A percentile compares a stretch with the other conserved stretches of the same genome.
These are phyloP conservation scores for Xenoacremonium recifei DNA, from an alignment of 2,329 filamentous ascomycete genomes.

Conservation along the genomic window DNA sequence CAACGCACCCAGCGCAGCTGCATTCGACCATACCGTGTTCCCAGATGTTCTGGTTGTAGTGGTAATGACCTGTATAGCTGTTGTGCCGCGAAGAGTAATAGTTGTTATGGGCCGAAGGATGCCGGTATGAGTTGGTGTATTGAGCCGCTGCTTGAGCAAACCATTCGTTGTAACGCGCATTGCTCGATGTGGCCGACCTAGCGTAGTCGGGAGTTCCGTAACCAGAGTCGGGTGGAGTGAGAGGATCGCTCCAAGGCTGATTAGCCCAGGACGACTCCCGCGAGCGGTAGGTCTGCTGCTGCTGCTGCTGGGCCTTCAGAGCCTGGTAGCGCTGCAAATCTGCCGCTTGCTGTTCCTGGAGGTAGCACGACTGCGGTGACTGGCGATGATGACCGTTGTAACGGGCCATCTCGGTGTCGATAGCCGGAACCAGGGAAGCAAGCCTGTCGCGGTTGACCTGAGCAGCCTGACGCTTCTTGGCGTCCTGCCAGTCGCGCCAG, in stretches of 20 bases:
- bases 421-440: constrained; percentile 45
- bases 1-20: constrained; percentile 46
- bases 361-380: constrained; percentile 44
- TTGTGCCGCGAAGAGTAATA: constrained; percentile 42
- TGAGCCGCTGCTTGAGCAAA: constrained; percentile 46
- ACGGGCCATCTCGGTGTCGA: constrained; percentile 42
- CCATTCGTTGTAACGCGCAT: constrained; percentile 58
- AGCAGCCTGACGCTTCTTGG: constrained; percentile 52
- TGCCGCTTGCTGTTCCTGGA: constrained; percentile 54
- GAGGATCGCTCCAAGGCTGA: constrained; percentile 47
- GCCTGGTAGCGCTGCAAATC: constrained; percentile 51
- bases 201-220: constrained; percentile 61
- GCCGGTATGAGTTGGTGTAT: constrained; percentile 42
- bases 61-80: constrained; percentile 42
- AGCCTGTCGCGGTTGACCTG: constrained; percentile 50
- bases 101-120: constrained; percentile 38
- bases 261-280: constrained; percentile 46
- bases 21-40: constrained; percentile 51
- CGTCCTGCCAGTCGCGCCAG: constrained; percentile 57
- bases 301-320: constrained; percentile 39
- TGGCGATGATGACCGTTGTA: constrained; percentile 32
- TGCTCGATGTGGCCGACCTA: constrained; percentile 53
- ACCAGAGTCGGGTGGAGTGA: constrained; percentile 61
- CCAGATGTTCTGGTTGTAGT: constrained; percentile 49
- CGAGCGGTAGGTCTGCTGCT: constrained; percentile 39